Conservation (phyloP, 139 green algal species). For the Raphidocelis subcapitata region DNA sequence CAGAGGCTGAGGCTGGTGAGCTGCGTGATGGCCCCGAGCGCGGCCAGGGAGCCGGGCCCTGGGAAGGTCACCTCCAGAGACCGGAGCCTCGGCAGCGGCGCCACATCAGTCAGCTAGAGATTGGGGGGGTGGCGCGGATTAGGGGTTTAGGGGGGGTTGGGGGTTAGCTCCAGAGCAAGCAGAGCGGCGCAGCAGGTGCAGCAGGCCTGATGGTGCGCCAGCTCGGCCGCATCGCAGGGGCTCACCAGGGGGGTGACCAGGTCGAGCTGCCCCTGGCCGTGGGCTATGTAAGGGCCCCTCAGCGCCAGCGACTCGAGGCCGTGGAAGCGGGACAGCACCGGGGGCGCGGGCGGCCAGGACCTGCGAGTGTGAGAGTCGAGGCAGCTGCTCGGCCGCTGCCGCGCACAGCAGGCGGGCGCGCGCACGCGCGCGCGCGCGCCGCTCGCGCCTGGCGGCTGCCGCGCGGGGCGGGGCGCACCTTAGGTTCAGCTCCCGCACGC, state of each 20-base stretch:
- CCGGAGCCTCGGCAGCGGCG: too few species aligned
- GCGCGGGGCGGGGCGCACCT: neutral
- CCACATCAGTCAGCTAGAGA: too few species aligned
- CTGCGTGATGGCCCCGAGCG: neutral
- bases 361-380: neutral
- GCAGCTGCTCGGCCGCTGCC: neutral
- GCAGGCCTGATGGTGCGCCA: neutral
- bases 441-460: neutral
- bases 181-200: neutral
- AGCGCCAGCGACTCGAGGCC: neutral
- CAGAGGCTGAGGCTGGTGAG: neutral
- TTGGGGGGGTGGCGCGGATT: too few species aligned
- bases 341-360: neutral
- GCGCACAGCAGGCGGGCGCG: too few species aligned
- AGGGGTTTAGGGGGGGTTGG: too few species aligned
- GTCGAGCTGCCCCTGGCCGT: too few species aligned
- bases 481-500: too few species aligned
- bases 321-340: neutral
- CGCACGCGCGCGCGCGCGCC: too few species aligned
- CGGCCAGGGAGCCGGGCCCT: neutral
- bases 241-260: too few species aligned
- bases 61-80: neutral
- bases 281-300: neutral
- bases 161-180: neutral
- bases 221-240: too few species aligned